Evolutionary conservation across 2,329 filamentous ascomycete species (phyloP).

Genomic region (Geosmithia flava): DNA sequence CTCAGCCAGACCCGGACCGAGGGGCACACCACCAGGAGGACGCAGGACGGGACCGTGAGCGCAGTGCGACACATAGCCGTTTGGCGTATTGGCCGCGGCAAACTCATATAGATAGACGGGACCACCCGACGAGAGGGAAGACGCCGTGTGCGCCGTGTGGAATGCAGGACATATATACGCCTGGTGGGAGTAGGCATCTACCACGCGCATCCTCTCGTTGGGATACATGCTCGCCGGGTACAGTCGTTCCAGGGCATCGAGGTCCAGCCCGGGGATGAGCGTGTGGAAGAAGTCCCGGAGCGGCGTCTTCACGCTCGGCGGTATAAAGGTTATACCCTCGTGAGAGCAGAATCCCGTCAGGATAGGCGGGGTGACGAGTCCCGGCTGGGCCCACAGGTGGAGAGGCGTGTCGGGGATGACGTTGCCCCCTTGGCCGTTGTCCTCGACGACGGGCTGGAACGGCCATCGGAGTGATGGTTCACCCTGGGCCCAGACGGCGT

Average conservation of each 20-base stretch:
- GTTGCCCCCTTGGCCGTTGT: constrained; percentile 8
- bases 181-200: constrained; percentile 51
- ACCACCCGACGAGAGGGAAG: constrained; percentile 12
- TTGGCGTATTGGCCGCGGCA: constrained; percentile 25
- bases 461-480: constrained; percentile 39
- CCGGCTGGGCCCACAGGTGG: constrained; percentile 38
- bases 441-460: constrained; percentile 57
- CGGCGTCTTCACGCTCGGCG: constrained; percentile 30
- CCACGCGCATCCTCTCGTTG: constrained; percentile 28
- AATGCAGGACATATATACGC: constrained; percentile 53
- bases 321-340: constrained; percentile 55
- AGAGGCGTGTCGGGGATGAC: constrained; percentile 46
- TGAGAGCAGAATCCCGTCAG: constrained; percentile 61
- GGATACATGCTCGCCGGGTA: constrained; percentile 36
- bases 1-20: constrained; percentile 20
- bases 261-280: constrained; percentile 50
- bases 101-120: constrained; percentile 46
- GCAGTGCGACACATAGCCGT: constrained; percentile 28
- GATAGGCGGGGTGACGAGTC: constrained; percentile 32
- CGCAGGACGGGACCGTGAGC: constrained; percentile 28
- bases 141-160: constrained; percentile 37
- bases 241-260: constrained; percentile 40
- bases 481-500: constrained; percentile 29
- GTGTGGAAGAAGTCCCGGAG: constrained; percentile 45
- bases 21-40: constrained; percentile 13